These are phyloP conservation scores for Fusarium camptoceras DNA, from an alignment of 2,329 filamentous ascomycete genomes.

Conservation along the genomic window DNA sequence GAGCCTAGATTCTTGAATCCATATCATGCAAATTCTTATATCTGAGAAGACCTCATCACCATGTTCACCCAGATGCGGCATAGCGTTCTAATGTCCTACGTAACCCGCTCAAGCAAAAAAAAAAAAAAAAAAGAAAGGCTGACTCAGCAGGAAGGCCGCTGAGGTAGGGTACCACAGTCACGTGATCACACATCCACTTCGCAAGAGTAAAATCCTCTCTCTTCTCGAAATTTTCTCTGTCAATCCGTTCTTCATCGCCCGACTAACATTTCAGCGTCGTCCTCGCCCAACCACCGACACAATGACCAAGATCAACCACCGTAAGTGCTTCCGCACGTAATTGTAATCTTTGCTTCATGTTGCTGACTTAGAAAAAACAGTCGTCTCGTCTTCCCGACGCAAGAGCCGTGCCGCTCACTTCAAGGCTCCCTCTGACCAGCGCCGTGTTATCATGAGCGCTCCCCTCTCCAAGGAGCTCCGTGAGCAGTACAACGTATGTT, in stretches of 20 bases:
- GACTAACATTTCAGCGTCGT: conserved; percentile 43
- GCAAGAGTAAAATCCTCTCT: conserved; percentile 45
- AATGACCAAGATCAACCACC: conserved; percentile 78
- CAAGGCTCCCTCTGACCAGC: conserved; percentile 91
- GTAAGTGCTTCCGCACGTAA: conserved; percentile 54
- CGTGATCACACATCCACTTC: conserved; percentile 45
- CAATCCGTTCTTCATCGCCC: conserved; percentile 46
- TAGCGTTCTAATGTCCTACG: not conserved
- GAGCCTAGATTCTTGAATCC: not conserved
- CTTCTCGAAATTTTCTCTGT: conserved; percentile 17
- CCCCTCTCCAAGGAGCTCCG: conserved; percentile 96
- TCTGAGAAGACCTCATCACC: not conserved
- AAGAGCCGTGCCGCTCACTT: conserved; percentile 99
- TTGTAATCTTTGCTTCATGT: not conserved
- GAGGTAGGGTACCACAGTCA: conserved; percentile 47
- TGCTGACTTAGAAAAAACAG: conserved; percentile 51
- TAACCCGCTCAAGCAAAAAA: not conserved
- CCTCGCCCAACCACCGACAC: conserved; percentile 55
- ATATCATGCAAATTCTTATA: conserved; percentile 8
- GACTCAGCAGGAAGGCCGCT: conserved; percentile 4
- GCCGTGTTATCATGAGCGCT: conserved; percentile 97
- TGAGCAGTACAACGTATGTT: conserved; percentile 94
- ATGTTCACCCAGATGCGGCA: not conserved
- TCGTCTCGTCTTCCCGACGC: conserved; percentile 83
- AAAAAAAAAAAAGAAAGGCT: not conserved